These are phyloP conservation scores for Pseudogymnoascus sp. DNA, from an alignment of 2,329 filamentous ascomycete species.

Conservation along the genomic window DNA sequence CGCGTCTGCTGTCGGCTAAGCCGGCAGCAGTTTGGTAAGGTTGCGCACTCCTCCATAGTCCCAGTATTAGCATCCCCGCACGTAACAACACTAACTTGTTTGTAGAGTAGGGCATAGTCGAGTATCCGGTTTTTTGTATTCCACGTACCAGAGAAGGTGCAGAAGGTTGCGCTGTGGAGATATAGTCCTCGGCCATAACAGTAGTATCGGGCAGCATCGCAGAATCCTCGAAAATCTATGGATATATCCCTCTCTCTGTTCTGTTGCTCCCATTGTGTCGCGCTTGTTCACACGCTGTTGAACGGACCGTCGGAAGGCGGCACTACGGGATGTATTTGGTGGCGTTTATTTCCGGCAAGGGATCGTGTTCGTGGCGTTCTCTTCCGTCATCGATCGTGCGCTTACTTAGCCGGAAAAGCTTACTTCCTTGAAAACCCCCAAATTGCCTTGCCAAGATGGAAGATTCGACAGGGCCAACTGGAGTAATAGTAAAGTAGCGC, in stretches of 20 bases:
- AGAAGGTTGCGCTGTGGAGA: background rate
- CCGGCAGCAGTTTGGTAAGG: slow-evolving; percentile 5
- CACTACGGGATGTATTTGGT: background rate
- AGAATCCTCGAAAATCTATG: background rate
- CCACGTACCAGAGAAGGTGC: background rate
- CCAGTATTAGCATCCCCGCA: background rate
- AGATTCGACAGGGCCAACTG: background rate
- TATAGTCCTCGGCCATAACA: background rate
- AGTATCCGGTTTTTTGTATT: background rate
- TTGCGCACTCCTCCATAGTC: background rate
- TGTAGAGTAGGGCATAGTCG: background rate
- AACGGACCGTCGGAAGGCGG: background rate
- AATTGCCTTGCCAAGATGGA: background rate
- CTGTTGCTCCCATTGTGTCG: background rate
- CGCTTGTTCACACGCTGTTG: background rate
- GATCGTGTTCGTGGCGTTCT: background rate
- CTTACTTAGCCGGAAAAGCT: background rate
- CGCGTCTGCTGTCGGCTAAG: background rate
- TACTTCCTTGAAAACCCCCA: background rate
- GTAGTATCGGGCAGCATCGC: background rate
- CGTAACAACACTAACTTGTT: background rate
- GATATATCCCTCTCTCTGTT: background rate
- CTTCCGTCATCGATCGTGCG: background rate
- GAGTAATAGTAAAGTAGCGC: background rate
- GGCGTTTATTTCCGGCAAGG: background rate